Evolutionary conservation across 805 yeast genomes (phyloP).

Genomic region (Monosporozyma aerobia): DNA sequence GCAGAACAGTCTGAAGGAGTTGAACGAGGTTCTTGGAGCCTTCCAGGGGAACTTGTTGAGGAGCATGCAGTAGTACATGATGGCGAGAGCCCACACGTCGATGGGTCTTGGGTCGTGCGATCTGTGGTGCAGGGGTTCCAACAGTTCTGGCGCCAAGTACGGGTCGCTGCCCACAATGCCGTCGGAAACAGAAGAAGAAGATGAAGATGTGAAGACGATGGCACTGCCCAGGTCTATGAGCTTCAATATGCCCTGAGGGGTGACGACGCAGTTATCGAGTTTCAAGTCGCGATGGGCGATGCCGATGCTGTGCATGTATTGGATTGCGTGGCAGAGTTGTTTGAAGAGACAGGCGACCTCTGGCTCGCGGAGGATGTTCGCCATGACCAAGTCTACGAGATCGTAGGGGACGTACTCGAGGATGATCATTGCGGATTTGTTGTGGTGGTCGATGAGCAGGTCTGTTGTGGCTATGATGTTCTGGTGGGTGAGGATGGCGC

Average conservation of each 20-base stretch:
- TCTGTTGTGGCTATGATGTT: slow-evolving; percentile 78
- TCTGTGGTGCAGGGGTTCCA: slow-evolving; percentile 29
- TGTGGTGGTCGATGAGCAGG: slow-evolving; percentile 32
- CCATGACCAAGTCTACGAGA: slow-evolving; percentile 88
- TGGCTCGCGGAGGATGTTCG: slow-evolving; percentile 59
- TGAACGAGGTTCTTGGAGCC: slow-evolving; percentile 70
- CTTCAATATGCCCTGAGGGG: slow-evolving; percentile 63
- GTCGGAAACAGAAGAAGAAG: no score
- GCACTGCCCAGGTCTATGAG: slow-evolving; percentile 93
- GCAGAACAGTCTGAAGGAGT: slow-evolving; percentile 63
- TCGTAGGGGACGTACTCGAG: slow-evolving; percentile 90
- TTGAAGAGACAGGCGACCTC: slow-evolving; percentile 77
- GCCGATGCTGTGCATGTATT: slow-evolving; percentile 69
- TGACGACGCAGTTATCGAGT: slow-evolving; percentile 87
- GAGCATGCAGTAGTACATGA: slow-evolving; percentile 85
- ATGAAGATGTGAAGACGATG: slow-evolving; percentile 45
- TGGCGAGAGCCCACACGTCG: slow-evolving; percentile 91
- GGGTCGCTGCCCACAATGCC: slow-evolving; percentile 97
- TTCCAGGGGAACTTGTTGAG: slow-evolving; percentile 92
- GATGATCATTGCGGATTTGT: slow-evolving; percentile 52
- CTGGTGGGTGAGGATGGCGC: slow-evolving; percentile 66
- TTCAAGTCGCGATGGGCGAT: slow-evolving; percentile 90
- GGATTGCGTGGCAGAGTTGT: slow-evolving; percentile 70
- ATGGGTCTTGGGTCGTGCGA: slow-evolving; percentile 77
- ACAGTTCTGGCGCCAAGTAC: slow-evolving; percentile 87